phyloP scores from a whole-genome alignment of 768 basidiomycete species.

The Agaricus blazei region DNA sequence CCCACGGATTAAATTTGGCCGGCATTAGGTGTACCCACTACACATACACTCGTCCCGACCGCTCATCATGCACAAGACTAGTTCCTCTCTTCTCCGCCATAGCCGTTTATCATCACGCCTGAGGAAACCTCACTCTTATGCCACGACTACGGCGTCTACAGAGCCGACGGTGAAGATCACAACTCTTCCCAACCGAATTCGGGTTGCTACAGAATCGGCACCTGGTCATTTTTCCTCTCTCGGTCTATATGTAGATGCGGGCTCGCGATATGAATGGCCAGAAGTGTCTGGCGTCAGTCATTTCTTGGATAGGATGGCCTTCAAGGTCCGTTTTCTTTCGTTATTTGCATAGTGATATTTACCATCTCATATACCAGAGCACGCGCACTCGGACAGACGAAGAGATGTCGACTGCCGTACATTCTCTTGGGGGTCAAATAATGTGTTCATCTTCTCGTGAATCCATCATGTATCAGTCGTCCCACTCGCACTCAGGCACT shows the following conservation, averaged over 20 bases:
- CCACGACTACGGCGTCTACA: conserved; percentile 19
- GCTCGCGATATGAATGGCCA: conserved; percentile 80
- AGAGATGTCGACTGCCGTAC: conserved; percentile 77
- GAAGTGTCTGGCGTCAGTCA: conserved; percentile 79
- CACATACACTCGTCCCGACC: conserved; percentile 1
- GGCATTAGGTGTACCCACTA: background rate
- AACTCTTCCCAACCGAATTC: conserved; percentile 84
- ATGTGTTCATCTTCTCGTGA: conserved; percentile 88
- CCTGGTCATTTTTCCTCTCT: conserved; percentile 94
- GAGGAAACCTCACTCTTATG: conserved; percentile 12
- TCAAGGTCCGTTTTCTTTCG: conserved; percentile 65
- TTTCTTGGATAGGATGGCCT: conserved; percentile 93
- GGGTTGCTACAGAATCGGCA: conserved; percentile 86
- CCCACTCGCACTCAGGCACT: conserved; percentile 82
- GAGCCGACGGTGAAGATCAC: conserved; percentile 56
- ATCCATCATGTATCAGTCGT: conserved; percentile 97
- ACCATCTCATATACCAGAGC: conserved; percentile 42
- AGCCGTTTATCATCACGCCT: conserved; percentile 9
- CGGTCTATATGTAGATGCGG: conserved; percentile 92
- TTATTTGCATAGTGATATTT: background rate
- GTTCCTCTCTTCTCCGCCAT: conserved; percentile 31
- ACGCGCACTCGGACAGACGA: conserved; percentile 67
- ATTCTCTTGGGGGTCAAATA: conserved; percentile 87
- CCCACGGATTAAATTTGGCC: background rate
- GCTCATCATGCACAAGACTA: conserved; percentile 33